Base-by-base conservation (phyloP, 331 rosid genomes). In the Spiraea crenata region DNA sequence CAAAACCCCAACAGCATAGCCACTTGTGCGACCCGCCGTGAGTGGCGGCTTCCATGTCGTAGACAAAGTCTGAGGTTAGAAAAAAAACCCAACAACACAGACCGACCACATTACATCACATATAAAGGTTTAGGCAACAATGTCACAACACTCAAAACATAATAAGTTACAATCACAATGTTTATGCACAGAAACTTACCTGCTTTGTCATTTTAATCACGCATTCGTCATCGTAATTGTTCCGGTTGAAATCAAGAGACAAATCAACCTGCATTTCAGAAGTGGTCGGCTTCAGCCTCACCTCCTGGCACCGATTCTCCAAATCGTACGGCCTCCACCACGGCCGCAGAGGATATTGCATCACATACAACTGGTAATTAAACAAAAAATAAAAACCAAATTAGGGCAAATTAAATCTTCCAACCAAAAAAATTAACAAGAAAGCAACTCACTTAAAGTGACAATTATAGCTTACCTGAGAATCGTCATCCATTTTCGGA, bases 261-360 rank as follows among this genome's bases (percentile, higher is more conserved):
- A 89, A 82, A 80, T 93, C 97, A 58, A 93, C 40, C 78, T 91
- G 89, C 67, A 91, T 74, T 79, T 87, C 84, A 31, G 87, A 74
- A 81, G 77, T 86, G n/a, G 12, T 50, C 12, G 90, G 83, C 50
- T 85, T 87, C 73, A 89, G 76, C 77, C 96, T 93, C 11, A 93
- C 99, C 96, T 90, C 92, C 81, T 89, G 74, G 51, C 99, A 91
- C 65, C 77, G 85, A 34, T 86, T 88, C 13, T 87, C 96, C 56
- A 93, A 67, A 31, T 91, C 92, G 45, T 91, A 91, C 0, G 99
- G 99, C 48, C 97, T 77, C 99, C 99, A 93, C 48, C 72, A 55
- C 20, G 97, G 90, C 75, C 97, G 83, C 81, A 91, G 67, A 14
- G 99, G 99, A 89, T 87, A 93, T 84, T 93, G 99, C 68, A 89